Evolutionary conservation across 2,329 filamentous ascomycete genomes (phyloP).

Genomic region (Diaporthe longicolla): DNA sequence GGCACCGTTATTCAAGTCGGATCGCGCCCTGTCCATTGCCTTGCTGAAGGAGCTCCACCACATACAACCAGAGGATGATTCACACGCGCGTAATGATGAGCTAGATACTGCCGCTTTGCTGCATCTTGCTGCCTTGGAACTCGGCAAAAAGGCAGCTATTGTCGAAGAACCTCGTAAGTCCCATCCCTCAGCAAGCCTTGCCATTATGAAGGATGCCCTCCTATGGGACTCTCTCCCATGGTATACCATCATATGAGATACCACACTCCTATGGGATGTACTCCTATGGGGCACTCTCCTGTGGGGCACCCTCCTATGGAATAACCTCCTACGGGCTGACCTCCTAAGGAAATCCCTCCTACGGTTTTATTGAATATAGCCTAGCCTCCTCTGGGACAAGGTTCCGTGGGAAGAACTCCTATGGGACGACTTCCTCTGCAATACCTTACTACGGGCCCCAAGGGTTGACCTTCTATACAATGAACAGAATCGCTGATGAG

Average conservation of each 20-base stretch:
- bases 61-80: constrained; percentile 46
- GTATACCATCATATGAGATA: not conserved
- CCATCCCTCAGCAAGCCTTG: constrained; percentile 40
- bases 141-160: constrained; percentile 78
- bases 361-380: not conserved
- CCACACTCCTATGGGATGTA: not conserved
- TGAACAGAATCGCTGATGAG: constrained; percentile 42
- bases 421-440: not conserved
- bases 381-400: not conserved
- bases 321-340: not conserved
- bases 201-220: not conserved
- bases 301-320: too few relatives aligned
- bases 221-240: not conserved
- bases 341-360: not conserved
- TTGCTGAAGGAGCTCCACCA: constrained; percentile 69
- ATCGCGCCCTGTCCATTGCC: constrained; percentile 65
- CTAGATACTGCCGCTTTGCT: constrained; percentile 70
- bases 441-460: not conserved
- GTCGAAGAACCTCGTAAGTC: constrained; percentile 75
- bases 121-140: constrained; percentile 77
- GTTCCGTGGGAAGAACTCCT: not conserved
- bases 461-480: not conserved
- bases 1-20: constrained; percentile 72
- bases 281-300: not conserved
- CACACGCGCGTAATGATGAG: constrained; percentile 51